phyloP scores from a whole-genome alignment of 148 eudicot genomes.

The Vaccinium corymbosum region DNA sequence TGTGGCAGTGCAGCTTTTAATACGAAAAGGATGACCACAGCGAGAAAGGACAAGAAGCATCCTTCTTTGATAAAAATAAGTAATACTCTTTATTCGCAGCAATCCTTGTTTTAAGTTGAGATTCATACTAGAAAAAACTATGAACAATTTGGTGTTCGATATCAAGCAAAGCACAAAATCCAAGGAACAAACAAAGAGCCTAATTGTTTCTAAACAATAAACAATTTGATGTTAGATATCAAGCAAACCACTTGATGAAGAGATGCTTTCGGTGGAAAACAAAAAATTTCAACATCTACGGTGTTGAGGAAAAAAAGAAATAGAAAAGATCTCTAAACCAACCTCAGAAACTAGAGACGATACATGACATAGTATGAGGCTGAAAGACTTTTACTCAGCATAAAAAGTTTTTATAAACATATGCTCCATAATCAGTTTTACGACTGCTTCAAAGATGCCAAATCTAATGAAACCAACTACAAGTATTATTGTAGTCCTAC shows the following conservation, averaged over 20 bases:
- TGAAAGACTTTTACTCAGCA: background rate
- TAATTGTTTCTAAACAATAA: background rate
- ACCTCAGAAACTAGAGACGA: background rate
- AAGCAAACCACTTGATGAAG: background rate
- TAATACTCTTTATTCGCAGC: background rate
- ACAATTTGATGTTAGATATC: background rate
- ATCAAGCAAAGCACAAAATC: constrained; percentile 1
- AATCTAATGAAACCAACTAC: background rate
- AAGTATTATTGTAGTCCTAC: background rate
- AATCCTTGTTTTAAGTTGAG: background rate
- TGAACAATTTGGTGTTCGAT: background rate
- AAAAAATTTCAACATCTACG: background rate
- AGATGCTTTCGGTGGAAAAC: background rate
- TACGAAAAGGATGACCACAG: background rate
- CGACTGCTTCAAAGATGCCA: background rate
- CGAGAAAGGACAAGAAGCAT: background rate
- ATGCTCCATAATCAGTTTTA: background rate
- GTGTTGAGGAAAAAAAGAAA: background rate
- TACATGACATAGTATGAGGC: background rate
- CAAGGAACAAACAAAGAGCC: background rate
- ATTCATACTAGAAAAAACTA: background rate
- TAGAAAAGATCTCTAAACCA: background rate
- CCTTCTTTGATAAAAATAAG: background rate
- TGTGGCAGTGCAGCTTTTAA: constrained; percentile 3
- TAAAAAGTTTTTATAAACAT: background rate